Percentiles rank a stretch among this genome's conserved stretches.
Conservation (phyloP, 441 rosid species). For the Populus tomentosa region DNA sequence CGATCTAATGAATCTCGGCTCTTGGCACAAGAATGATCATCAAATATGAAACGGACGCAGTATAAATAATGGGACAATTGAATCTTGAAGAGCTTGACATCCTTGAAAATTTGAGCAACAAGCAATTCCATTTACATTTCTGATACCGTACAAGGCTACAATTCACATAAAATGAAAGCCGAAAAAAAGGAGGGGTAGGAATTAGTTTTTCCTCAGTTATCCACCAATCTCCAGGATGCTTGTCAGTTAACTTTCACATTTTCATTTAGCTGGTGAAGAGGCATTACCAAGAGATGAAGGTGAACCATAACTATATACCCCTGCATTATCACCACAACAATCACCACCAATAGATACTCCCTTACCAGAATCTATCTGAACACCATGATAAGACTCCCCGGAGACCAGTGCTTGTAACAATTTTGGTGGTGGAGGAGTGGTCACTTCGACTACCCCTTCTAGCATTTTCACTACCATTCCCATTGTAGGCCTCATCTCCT, state of each 20-base stretch:
- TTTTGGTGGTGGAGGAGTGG: slow-evolving; percentile 67
- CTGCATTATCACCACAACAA: slow-evolving; percentile 28
- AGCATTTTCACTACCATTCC: slow-evolving; percentile 78
- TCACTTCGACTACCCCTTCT: slow-evolving; percentile 70
- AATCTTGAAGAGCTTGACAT: background rate
- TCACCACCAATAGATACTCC: slow-evolving; percentile 24
- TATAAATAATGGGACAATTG: background rate
- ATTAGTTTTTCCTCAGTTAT: slow-evolving; percentile 13
- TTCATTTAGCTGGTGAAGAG: slow-evolving; percentile 27
- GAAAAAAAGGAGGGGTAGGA: background rate
- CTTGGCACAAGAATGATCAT: background rate
- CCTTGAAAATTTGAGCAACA: slow-evolving; percentile 1
- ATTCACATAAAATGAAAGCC: background rate
- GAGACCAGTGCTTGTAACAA: slow-evolving; percentile 77
- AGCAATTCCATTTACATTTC: background rate
- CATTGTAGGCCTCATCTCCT: slow-evolving; percentile 72
- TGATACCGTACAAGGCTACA: background rate
- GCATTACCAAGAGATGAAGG: slow-evolving; percentile 44
- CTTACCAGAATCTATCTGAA: slow-evolving; percentile 31
- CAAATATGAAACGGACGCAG: background rate
- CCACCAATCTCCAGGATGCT: background rate
- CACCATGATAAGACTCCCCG: slow-evolving; percentile 67
- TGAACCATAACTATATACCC: slow-evolving; percentile 42
- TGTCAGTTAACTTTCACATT: slow-evolving; percentile 21
- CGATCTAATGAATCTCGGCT: background rate